Evolutionary conservation across 2,329 filamentous ascomycete species (phyloP).

Genomic region (Tolypocladium inflatum): DNA sequence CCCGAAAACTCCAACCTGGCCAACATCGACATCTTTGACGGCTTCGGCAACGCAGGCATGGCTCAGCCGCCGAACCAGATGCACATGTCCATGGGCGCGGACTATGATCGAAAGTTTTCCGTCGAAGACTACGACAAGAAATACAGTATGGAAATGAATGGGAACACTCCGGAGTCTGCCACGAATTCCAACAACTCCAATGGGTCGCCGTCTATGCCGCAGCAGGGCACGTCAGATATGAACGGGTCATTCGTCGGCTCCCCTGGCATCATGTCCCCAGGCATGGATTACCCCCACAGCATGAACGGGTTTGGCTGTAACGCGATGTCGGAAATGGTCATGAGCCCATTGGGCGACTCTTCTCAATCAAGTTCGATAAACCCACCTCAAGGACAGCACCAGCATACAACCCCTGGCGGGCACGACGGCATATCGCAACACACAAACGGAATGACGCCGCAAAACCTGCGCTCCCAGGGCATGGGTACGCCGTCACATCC

Average conservation of each 20-base stretch:
- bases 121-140: slow-evolving; percentile 33
- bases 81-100: slow-evolving; percentile 34
- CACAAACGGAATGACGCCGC: slow-evolving; percentile 12
- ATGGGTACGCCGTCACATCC: slow-evolving; percentile 16
- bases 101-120: slow-evolving; percentile 36
- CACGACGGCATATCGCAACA: slow-evolving; percentile 18
- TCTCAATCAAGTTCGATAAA: slow-evolving; percentile 10
- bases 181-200: slow-evolving; percentile 19
- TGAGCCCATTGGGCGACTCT: slow-evolving; percentile 34
- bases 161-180: slow-evolving; percentile 22
- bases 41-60: slow-evolving; percentile 55
- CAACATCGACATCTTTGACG: slow-evolving; percentile 55
- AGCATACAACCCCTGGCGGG: slow-evolving; percentile 16
- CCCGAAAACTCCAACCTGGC: slow-evolving; percentile 45
- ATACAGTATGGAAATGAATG: slow-evolving; percentile 24
- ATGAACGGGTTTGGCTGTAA: slow-evolving; percentile 33
- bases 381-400: slow-evolving; percentile 13
- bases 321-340: slow-evolving; percentile 43
- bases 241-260: slow-evolving; percentile 43
- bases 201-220: slow-evolving; percentile 16
- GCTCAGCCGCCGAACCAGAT: slow-evolving; percentile 36
- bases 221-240: slow-evolving; percentile 23
- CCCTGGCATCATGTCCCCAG: slow-evolving; percentile 43
- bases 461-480: slow-evolving; percentile 13
- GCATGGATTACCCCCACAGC: slow-evolving; percentile 36